These are phyloP conservation scores for Ilex aquifolium DNA, from an alignment of 257 asterid species.

Conservation along the genomic window DNA sequence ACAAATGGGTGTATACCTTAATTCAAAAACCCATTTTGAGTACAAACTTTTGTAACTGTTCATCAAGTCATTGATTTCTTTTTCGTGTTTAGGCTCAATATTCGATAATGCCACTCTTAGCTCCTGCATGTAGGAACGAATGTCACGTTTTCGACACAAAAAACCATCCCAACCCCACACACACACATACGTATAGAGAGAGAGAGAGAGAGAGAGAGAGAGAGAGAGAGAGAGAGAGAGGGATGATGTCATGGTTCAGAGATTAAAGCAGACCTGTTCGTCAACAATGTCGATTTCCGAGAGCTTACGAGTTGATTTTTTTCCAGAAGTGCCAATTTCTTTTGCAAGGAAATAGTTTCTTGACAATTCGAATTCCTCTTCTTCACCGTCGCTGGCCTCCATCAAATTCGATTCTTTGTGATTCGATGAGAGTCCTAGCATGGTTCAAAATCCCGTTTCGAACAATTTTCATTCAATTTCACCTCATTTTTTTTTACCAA, in stretches of 20 bases:
- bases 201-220: too few relatives aligned
- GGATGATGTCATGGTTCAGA: too few relatives aligned
- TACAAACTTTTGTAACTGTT: slow-evolving; percentile 49
- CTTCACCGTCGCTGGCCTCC: slow-evolving; percentile 53
- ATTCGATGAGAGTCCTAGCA: too few relatives aligned
- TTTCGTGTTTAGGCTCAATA: slow-evolving; percentile 72
- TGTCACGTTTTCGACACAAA: too few relatives aligned
- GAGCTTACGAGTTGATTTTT: slow-evolving; percentile 62
- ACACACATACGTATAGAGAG: too few relatives aligned
- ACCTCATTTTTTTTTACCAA: too few relatives aligned
- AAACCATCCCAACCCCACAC: too few relatives aligned
- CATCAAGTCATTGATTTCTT: slow-evolving; percentile 52
- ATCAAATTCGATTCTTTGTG: slow-evolving; percentile 1
- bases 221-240: too few relatives aligned
- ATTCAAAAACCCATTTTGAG: slow-evolving; percentile 58
- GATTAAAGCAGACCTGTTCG: slow-evolving; percentile 48
- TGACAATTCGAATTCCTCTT: slow-evolving; percentile 85
- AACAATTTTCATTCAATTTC: too few relatives aligned
- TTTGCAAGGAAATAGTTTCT: slow-evolving; percentile 84
- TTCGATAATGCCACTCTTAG: slow-evolving; percentile 61
- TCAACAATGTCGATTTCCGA: slow-evolving; percentile 63
- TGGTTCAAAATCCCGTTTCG: too few relatives aligned
- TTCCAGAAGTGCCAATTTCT: slow-evolving; percentile 61
- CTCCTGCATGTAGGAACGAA: slow-evolving; percentile 35
- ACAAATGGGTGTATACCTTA: slow-evolving; percentile 35